Base-by-base conservation (phyloP, 1,139 yeast species). In the Pneumocystis canis region DNA sequence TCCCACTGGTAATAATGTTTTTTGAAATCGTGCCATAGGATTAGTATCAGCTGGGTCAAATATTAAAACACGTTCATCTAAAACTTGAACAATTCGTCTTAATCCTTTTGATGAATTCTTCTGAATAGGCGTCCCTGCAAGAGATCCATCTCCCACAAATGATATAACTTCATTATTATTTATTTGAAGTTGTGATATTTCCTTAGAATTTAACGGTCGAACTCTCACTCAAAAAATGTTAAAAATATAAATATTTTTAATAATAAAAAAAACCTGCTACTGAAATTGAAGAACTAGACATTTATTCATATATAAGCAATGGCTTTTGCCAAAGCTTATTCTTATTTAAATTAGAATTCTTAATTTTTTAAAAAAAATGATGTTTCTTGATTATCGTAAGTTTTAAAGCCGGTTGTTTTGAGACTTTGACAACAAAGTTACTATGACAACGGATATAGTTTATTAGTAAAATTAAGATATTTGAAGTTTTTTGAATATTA, bases 1-100 rank as follows among this genome's bases (percentile, higher is more conserved):
- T 5, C 66, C 67, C 7, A 65, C 65, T 32, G 84, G 82, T 65
- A 84, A 78, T 1, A 83, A 82, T 62, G 80, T 80, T 60, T 79
- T 79, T 66, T 84, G 87, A 78, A 85, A 78, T 64, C 76, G 78
- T 31, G 80, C 78, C 67, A 85, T 72, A 0, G 94, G 89, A 69
- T 83, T 84, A n/a, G 82, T 78, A 62, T 84, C 87, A 1, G 89
- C 84, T 0, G 97, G 97, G 73, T 89, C 96, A 72, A 90, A 89
- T 14, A 89, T 84, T 65, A 90, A 78, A 95, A 89, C 89, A 67
- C 83, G 78, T 69, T 88, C 95, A 75, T 89, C 96, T 2, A 88
- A 92, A 33, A 88, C 94, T 64, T 87, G 83, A 31, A 90, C 80
- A 53, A 89, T 81, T 68, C 84, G 85, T 60, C 95, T 78, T 33